Evolutionary conservation across 2,329 filamentous ascomycete genomes (phyloP).

Genomic region (Fusarium solani-melongenae): DNA sequence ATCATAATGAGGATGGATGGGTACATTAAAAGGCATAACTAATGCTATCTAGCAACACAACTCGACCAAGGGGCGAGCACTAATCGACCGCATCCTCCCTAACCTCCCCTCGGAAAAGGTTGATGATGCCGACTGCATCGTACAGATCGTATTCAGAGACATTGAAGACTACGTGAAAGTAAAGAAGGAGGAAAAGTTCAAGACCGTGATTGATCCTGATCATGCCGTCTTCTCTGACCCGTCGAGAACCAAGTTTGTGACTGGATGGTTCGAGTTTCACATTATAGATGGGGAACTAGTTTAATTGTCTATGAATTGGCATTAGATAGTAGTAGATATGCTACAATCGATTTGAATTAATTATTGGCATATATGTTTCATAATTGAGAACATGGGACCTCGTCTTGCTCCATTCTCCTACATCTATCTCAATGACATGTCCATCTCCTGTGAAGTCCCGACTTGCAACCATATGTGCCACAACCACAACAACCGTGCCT

Average conservation of each 20-base stretch:
- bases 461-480: background rate
- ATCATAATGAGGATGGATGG: too few relatives aligned
- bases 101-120: background rate
- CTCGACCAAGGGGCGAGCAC: conserved; percentile 21
- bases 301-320: background rate
- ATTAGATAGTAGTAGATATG: background rate
- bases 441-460: background rate
- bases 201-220: background rate
- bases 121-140: conserved; percentile 6
- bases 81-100: conserved; percentile 7
- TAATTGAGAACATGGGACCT: background rate
- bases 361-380: background rate
- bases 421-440: background rate
- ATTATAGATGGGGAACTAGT: conserved; percentile 27
- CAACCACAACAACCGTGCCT: background rate
- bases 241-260: conserved; percentile 30
- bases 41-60: conserved; percentile 35
- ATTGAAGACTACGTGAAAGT: conserved; percentile 1
- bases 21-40: background rate
- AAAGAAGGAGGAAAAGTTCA: background rate
- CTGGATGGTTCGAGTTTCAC: conserved; percentile 38
- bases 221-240: conserved; percentile 18
- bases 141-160: conserved; percentile 8
- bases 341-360: background rate
- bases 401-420: background rate